phyloP scores from a whole-genome alignment of 1,139 yeast species.

The Hemisphaericaspora lyxosophila region DNA sequence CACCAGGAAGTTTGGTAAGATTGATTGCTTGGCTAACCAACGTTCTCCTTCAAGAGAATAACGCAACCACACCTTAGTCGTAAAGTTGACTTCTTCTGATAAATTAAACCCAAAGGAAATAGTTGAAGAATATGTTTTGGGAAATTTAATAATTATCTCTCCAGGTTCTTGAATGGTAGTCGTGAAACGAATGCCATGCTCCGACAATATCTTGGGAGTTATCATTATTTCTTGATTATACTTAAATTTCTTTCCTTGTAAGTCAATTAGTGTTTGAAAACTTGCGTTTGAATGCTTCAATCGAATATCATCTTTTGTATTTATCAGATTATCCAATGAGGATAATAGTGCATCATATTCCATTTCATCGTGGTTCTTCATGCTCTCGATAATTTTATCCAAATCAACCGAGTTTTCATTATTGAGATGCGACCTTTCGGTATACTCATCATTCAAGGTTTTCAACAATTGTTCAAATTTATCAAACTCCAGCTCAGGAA shows the following conservation, averaged over 20 bases:
- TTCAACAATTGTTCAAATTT: constrained; percentile 54
- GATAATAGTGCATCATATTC: constrained; percentile 28
- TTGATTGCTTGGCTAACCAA: constrained; percentile 53
- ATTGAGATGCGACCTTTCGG: constrained; percentile 24
- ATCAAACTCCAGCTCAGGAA: constrained; percentile 66
- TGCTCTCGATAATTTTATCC: constrained; percentile 18
- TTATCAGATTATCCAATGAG: constrained; percentile 33
- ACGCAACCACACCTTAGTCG: constrained; percentile 58
- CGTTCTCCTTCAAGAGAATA: constrained; percentile 47
- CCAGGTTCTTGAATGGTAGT: constrained; percentile 59
- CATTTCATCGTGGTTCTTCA: constrained; percentile 17
- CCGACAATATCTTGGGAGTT: constrained; percentile 48
- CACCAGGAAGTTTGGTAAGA: constrained; percentile 52
- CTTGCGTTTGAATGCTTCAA: constrained; percentile 22
- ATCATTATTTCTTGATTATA: constrained; percentile 44
- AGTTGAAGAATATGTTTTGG: constrained; percentile 50
- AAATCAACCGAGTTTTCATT: constrained; percentile 16
- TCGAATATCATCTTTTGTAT: constrained; percentile 26
- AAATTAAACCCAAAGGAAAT: constrained; percentile 56
- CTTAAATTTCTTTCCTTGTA: constrained; percentile 11
- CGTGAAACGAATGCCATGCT: constrained; percentile 46
- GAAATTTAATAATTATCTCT: constrained; percentile 57
- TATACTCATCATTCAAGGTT: constrained; percentile 17
- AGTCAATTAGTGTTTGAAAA: constrained; percentile 28
- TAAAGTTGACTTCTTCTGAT: constrained; percentile 57